Conservation (phyloP, 169 alveolate genomes). For the Blepharisma undulans region DNA sequence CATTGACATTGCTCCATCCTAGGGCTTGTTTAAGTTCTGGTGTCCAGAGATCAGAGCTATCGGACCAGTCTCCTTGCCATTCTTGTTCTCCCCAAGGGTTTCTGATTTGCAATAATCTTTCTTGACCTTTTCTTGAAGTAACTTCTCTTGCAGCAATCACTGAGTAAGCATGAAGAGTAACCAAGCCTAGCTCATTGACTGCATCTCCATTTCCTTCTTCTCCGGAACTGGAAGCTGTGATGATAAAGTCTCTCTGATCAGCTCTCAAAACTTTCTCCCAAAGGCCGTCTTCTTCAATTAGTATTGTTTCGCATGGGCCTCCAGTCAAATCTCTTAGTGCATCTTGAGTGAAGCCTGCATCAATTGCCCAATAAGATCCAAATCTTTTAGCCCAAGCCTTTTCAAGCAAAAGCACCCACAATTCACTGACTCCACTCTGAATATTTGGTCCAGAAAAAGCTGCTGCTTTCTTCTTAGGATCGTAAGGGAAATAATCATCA, state of each 20-base stretch:
- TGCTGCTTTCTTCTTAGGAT: background rate
- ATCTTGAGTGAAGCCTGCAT: conserved; percentile 51
- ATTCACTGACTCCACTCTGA: conserved; percentile 18
- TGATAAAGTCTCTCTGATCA: conserved; percentile 66
- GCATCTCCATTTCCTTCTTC: conserved; percentile 69
- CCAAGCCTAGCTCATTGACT: conserved; percentile 73
- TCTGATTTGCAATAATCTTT: conserved; percentile 75
- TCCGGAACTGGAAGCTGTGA: conserved; percentile 57
- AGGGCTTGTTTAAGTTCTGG: conserved; percentile 56
- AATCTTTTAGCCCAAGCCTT: conserved; percentile 74
- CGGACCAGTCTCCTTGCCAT: conserved; percentile 90
- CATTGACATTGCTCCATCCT: conserved; percentile 39
- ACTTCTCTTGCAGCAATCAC: conserved; percentile 73
- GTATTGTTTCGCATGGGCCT: conserved; percentile 43
- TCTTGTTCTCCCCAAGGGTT: conserved; percentile 90
- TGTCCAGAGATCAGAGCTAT: conserved; percentile 58
- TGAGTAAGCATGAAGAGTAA: conserved; percentile 86
- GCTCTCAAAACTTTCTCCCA: conserved; percentile 66
- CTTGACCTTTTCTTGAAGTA: conserved; percentile 48
- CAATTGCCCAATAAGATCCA: conserved; percentile 54
- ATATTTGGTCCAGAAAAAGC: conserved; percentile 46
- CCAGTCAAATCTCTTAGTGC: conserved; percentile 54
- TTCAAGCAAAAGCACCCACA: conserved; percentile 73
- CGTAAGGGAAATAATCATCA: conserved; percentile 69
- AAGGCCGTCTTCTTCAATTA: conserved; percentile 66